Base-by-base conservation (phyloP, 2,329 filamentous ascomycete species). In the Paracamarosporium sp. region DNA sequence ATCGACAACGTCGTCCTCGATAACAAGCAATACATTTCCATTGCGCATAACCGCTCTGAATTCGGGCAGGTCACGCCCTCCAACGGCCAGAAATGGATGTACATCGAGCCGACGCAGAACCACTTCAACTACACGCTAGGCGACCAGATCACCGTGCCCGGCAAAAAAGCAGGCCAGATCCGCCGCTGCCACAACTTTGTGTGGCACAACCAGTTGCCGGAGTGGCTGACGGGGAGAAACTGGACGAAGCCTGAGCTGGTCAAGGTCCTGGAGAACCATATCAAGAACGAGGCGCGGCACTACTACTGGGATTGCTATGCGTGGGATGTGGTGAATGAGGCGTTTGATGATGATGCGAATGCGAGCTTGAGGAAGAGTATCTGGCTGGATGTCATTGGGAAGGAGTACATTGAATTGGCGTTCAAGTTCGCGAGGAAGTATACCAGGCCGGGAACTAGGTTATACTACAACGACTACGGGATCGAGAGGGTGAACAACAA, bases 261-360 rank as follows among this genome's bases (percentile, higher is more conserved):
- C 13, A 75, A 77, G 4, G 82, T 85, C 20, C 77, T 89, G 61
- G 79, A 86, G 71, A 83, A 83, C 51, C 88, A 90, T 73, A 85
- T 90, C 62, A 81, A 82, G 58, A 81, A 84, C 61, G 85, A 84
- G 48, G 83, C 85, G 6, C 78, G 75, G 13, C 81, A 88, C 73
- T 88, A 84, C 78, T 82, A 83, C 71, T 83, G 85, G 54, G 79
- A 84, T 63, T 88, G 86, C 73, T 85, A 85, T 69, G 80, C 82
- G 28, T 90, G 86, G 86, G 87, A 90, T 55, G 87, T 90, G 0
- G 81, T 88, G 24, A 90, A 90, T 70, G 87, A 90, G 77, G 84
- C 82, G 4, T 79, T 87, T 38, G 81, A 83, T 56, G 86, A 88
- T 20, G 81, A 84, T 62, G 85, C 85, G 13, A 81, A 78, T 7